phyloP scores from a whole-genome alignment of 2,329 filamentous ascomycete genomes.

The Tolypocladium tropicale region DNA sequence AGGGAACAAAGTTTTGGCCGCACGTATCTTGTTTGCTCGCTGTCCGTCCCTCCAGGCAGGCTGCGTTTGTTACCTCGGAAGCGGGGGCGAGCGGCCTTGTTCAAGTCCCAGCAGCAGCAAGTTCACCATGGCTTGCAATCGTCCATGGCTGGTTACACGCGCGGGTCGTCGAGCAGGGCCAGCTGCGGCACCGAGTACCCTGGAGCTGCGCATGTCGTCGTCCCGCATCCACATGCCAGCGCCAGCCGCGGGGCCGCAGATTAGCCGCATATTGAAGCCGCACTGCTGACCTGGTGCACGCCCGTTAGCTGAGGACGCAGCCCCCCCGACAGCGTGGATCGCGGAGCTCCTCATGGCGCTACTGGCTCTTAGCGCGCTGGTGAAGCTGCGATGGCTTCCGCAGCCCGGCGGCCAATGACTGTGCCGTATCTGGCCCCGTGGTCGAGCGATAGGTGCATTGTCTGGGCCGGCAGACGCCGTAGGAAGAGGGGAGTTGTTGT shows the following conservation, averaged over 20 bases:
- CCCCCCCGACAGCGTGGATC: not conserved
- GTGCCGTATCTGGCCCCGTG: slow-evolving; percentile 18
- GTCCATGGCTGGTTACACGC: not conserved
- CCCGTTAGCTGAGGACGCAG: not conserved
- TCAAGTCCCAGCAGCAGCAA: not conserved
- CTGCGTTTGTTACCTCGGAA: not conserved
- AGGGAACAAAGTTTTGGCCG: not conserved
- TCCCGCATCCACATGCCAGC: not conserved
- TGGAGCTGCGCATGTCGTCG: not conserved
- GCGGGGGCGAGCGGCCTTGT: slow-evolving; percentile 1
- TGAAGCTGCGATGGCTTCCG: not conserved
- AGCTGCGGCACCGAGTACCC: not conserved
- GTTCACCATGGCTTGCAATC: not conserved
- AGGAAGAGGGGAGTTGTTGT: not conserved
- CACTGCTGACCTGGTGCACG: fast-evolving
- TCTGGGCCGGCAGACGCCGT: not conserved
- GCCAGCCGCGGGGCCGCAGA: not conserved
- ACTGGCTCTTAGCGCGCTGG: not conserved
- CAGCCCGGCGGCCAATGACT: slow-evolving; percentile 16
- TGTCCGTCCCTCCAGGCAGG: not conserved
- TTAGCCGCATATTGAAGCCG: not conserved
- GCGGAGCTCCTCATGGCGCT: not conserved
- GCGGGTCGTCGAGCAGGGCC: not conserved
- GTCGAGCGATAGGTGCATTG: slow-evolving; percentile 16
- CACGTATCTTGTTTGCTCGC: not conserved